Evolutionary conservation across 2,329 filamentous ascomycete genomes (phyloP), one percentile per base, ranked within the genome.

Genomic region (Ophiocordyceps australis): DNA sequence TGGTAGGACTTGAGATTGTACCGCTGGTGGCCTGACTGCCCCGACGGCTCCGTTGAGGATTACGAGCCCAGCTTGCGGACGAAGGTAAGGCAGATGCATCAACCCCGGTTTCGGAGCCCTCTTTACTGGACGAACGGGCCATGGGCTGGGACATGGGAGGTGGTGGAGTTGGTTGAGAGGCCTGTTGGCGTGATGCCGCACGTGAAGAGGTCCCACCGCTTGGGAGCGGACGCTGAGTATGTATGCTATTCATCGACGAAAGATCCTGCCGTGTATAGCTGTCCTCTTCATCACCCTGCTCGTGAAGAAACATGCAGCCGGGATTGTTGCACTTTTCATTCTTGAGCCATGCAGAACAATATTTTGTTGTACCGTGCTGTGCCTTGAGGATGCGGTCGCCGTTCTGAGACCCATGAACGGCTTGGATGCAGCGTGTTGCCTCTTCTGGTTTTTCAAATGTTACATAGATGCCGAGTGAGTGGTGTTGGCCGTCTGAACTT

Each of bases 231-330:
- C 76, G 68, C 39, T 82, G 82, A 2, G 78, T 83, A 33, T 76
- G 79, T 29, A 83, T 74, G 32, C 80, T 86, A 41, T 94, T 95
- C 62, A 94, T 80, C 12, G 85, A 91, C 2, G 86, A 95, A 20
- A 95, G 55, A 48, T 94, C 86, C 46, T 94, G 83, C 24, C 89
- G 70, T 7, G 82, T 92, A 46, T 93, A 95, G 52, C 83, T 94
- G 43, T 95, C 86, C 37, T 89, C 86, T 39, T 94, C 89, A 43
- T 98, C 89, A n/a, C 89, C 91, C 20, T 89, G 79, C 51, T 98
- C 91, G 44, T 98, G 89, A 26, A 98, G 55, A 49, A 98, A 98
- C 70, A 94, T 98, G 58, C 89, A 98, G 34, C 89, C 86, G 26
- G 85, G 74, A 43, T 98, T 98, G 29, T 80, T 83, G 52, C 89